These are phyloP conservation scores for Globisporangium cylindrosporum DNA, from an alignment of 352 stramenopile genomes.

Conservation along the genomic window DNA sequence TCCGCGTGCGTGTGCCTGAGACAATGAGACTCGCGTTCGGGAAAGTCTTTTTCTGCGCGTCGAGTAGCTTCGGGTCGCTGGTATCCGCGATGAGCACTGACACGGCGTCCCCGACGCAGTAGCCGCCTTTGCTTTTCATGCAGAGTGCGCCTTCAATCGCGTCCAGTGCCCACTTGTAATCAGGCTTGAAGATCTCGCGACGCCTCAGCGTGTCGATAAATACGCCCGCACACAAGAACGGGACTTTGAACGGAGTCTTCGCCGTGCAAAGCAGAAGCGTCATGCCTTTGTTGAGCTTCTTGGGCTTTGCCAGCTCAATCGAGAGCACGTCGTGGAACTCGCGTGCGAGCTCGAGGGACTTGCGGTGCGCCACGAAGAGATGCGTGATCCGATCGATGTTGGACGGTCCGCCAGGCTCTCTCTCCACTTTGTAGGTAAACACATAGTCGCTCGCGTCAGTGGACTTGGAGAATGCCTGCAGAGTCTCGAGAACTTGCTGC, in stretches of 20 bases:
- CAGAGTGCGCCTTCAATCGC: conserved; percentile 1
- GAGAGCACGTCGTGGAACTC: conserved; percentile 9
- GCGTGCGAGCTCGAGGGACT: conserved; percentile 8
- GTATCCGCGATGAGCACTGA: neutral
- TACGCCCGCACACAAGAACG: conserved; percentile 6
- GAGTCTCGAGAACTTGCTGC: conserved; percentile 3
- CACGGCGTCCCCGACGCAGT: conserved; percentile 4
- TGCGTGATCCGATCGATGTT: conserved; percentile 4
- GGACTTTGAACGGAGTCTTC: conserved; percentile 4
- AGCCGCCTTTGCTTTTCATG: neutral
- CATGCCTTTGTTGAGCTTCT: neutral
- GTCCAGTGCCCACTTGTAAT: conserved; percentile 6
- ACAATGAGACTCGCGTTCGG: conserved; percentile 2
- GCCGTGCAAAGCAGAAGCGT: conserved; percentile 1
- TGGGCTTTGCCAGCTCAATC: conserved; percentile 4
- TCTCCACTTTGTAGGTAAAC: conserved; percentile 5
- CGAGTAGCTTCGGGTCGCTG: neutral
- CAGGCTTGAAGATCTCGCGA: neutral
- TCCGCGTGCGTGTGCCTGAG: neutral
- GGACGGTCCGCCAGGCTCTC: neutral
- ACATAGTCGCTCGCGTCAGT: neutral
- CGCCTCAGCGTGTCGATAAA: conserved; percentile 3
- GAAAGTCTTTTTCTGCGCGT: conserved; percentile 9
- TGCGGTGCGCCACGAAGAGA: conserved; percentile 3
- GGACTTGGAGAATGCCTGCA: neutral